Evolutionary conservation across 1,284 basidiomycete species (phyloP).

Genomic region (Cerrena zonata): DNA sequence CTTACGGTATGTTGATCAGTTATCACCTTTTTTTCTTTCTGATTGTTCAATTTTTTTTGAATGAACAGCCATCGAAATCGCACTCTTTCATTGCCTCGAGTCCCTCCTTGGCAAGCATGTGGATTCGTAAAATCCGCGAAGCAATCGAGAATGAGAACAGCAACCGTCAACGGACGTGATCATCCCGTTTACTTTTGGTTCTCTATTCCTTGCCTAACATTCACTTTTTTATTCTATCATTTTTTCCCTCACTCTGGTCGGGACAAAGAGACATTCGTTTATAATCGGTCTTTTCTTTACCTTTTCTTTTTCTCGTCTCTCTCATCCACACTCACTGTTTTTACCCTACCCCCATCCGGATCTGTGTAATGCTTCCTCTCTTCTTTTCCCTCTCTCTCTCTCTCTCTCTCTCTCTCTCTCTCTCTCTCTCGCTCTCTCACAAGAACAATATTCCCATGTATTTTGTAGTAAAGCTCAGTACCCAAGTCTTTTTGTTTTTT

Average conservation of each 20-base stretch:
- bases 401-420: background rate
- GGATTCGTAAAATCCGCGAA: constrained; percentile 50
- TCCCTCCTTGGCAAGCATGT: constrained; percentile 34
- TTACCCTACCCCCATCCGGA: too few relatives aligned
- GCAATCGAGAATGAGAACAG: constrained; percentile 19
- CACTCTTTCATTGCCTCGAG: constrained; percentile 46
- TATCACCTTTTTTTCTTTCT: constrained; percentile 8
- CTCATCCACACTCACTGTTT: background rate
- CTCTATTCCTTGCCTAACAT: background rate
- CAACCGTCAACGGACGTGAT: background rate
- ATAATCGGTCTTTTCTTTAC: background rate
- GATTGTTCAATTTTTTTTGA: background rate
- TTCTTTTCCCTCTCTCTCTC: background rate
- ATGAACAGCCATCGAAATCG: constrained; percentile 44
- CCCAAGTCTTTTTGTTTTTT: background rate
- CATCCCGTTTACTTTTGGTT: background rate
- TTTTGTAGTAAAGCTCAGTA: background rate
- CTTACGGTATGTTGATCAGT: constrained; percentile 48
- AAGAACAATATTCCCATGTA: background rate
- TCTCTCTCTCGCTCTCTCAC: background rate
- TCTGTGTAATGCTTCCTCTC: background rate
- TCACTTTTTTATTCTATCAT: background rate
- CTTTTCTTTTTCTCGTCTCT: background rate
- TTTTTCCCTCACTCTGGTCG: background rate
- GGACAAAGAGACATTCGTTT: background rate